Percentiles rank a stretch among this genome's conserved stretches.
These are phyloP conservation scores for Boletus sp. DNA, from an alignment of 1,284 basidiomycete genomes.

Conservation along the genomic window DNA sequence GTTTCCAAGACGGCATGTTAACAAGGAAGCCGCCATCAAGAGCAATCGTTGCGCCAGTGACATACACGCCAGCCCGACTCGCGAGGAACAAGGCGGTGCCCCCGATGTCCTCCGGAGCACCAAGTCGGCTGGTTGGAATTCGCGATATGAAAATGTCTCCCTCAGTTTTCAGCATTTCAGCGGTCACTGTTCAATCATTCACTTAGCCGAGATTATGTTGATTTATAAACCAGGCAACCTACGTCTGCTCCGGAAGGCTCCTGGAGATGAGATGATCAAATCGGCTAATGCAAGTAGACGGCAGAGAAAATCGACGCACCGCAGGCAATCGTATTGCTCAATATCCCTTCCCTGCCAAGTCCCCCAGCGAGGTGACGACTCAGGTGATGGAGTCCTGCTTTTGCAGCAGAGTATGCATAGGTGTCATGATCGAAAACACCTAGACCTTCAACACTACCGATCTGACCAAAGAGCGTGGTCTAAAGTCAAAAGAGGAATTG, in stretches of 20 bases:
- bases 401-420: constrained; percentile 67
- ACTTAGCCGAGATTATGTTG: background rate
- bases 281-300: background rate
- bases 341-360: constrained; percentile 58
- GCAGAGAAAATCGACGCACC: constrained; percentile 36
- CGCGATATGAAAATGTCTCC: constrained; percentile 44
- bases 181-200: constrained; percentile 48
- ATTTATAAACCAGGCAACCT: constrained; percentile 12
- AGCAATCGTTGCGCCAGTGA: constrained; percentile 60
- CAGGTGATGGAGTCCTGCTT: constrained; percentile 60
- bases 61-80: constrained; percentile 56
- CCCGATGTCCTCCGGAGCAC: constrained; percentile 59
- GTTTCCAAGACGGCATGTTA: constrained; percentile 28
- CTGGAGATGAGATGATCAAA: constrained; percentile 20
- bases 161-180: constrained; percentile 46
- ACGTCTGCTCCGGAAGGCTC: constrained; percentile 53
- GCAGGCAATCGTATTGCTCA: constrained; percentile 67
- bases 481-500: background rate
- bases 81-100: constrained; percentile 61
- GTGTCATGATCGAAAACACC: constrained; percentile 55
- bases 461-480: constrained; percentile 36
- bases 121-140: constrained; percentile 55
- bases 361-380: constrained; percentile 59
- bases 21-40: constrained; percentile 55
- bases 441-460: constrained; percentile 62